Evolutionary conservation across 176 grass and related monocot genomes (phyloP).

Genomic region (Eragrostis nindensis): DNA sequence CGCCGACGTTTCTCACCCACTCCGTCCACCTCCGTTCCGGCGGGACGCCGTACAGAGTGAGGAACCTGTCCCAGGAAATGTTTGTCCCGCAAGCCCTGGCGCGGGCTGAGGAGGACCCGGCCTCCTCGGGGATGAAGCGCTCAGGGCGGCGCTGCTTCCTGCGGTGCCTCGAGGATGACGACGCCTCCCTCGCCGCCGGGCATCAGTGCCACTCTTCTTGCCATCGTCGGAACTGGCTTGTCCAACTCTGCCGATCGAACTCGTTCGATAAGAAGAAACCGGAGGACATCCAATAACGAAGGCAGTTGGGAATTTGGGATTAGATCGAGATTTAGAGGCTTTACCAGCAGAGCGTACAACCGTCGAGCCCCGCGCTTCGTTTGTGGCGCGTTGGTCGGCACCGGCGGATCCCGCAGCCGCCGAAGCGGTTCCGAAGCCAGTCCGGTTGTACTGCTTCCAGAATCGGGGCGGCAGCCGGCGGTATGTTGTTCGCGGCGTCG

Average conservation of each 20-base stretch:
- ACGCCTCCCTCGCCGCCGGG: not conserved
- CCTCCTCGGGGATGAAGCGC: conserved; percentile 24
- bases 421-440: not conserved
- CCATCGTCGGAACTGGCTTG: not conserved
- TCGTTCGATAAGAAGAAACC: not conserved
- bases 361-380: not conserved
- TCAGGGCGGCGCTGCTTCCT: conserved; percentile 37
- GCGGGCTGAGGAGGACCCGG: not conserved
- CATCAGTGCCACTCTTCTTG: not conserved
- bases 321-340: too few relatives aligned
- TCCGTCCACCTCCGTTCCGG: not conserved
- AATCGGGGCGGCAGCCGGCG: not conserved
- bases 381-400: not conserved
- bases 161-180: not conserved
- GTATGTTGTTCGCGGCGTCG: not conserved
- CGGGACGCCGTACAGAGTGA: not conserved
- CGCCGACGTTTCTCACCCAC: not conserved
- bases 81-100: conserved; percentile 23
- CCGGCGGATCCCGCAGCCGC: not conserved
- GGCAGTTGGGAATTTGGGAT: not conserved
- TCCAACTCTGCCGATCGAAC: not conserved
- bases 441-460: conserved; percentile 10
- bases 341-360: not conserved
- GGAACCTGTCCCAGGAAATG: conserved; percentile 25
- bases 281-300: not conserved